phyloP scores from a whole-genome alignment of 768 basidiomycete genomes.

The Goffeauzyma gilvescens region DNA sequence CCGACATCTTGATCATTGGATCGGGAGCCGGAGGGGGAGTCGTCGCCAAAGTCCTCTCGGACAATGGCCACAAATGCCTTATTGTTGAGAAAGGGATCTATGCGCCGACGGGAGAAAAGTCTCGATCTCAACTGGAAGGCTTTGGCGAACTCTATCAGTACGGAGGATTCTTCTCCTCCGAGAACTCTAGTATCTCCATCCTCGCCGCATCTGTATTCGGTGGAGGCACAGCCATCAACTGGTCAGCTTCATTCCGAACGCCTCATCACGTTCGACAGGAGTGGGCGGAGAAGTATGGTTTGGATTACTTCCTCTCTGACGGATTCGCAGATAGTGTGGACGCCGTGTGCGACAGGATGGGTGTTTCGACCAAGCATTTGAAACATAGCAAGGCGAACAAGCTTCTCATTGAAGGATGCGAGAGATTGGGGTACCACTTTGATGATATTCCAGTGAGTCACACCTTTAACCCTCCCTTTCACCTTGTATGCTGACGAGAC shows the following conservation, averaged over 20 bases:
- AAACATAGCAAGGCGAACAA: slow-evolving; percentile 14
- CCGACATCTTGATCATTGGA: slow-evolving; percentile 17
- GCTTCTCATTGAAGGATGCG: slow-evolving; percentile 4
- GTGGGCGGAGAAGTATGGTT: slow-evolving; percentile 21
- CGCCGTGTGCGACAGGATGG: slow-evolving; percentile 13
- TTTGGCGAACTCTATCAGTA: slow-evolving; percentile 38
- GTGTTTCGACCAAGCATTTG: slow-evolving; percentile 13
- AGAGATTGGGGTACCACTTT: background rate
- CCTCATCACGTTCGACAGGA: slow-evolving; percentile 21
- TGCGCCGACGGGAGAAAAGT: slow-evolving; percentile 12
- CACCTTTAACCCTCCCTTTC: background rate
- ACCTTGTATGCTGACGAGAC: background rate
- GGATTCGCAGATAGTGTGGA: slow-evolving; percentile 13
- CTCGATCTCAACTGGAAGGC: slow-evolving; percentile 4
- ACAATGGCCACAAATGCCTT: background rate
- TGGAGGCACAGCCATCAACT: slow-evolving; percentile 25
- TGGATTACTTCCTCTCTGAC: slow-evolving; percentile 13
- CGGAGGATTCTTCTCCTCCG: slow-evolving; percentile 48
- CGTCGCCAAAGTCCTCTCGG: slow-evolving; percentile 10
- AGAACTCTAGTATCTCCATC: slow-evolving; percentile 47
- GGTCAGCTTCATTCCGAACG: slow-evolving; percentile 21
- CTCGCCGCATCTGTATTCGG: slow-evolving; percentile 37
- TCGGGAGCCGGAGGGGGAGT: slow-evolving; percentile 19
- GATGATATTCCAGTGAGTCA: background rate
- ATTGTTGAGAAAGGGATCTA: slow-evolving; percentile 20